Percentiles rank a stretch among this genome's conserved stretches.
phyloP scores from a whole-genome alignment of 768 basidiomycete genomes.

The Macrolepiota fuliginosa region DNA sequence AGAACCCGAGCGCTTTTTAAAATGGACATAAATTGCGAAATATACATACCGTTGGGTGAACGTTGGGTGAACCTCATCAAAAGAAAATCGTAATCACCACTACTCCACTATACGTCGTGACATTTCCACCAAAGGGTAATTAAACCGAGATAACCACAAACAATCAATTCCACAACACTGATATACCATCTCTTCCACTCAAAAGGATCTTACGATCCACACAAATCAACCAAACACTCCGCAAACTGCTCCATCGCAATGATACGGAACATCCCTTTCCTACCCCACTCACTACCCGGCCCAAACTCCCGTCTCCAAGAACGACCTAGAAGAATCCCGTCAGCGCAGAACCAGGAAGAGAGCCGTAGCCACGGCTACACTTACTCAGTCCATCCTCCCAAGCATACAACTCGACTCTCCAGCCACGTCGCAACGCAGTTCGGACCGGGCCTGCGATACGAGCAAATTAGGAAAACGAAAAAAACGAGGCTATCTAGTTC shows the following conservation, averaged over 20 bases:
- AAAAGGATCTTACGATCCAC: background rate
- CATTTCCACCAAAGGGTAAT: no score
- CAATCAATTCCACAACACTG: background rate
- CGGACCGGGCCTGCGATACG: constrained; percentile 60
- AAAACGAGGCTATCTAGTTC: no score
- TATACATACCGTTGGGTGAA: no score
- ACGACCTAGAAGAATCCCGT: constrained; percentile 30
- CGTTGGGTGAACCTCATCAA: no score
- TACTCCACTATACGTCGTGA: no score
- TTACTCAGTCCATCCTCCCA: constrained; percentile 83
- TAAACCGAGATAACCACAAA: background rate
- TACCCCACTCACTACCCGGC: constrained; percentile 49
- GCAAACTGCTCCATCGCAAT: constrained; percentile 71
- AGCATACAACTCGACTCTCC: constrained; percentile 93
- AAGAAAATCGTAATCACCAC: no score
- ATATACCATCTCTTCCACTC: background rate
- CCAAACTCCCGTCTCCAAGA: constrained; percentile 78
- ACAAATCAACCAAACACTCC: constrained; percentile 47
- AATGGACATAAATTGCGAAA: no score
- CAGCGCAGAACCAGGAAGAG: background rate
- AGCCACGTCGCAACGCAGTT: constrained; percentile 83
- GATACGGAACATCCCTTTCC: constrained; percentile 48
- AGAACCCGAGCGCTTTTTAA: no score
- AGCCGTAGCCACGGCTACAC: constrained; percentile 13
- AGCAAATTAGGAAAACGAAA: constrained; percentile 4